Percentiles rank a stretch among this genome's conserved stretches.
Conservation (phyloP, 2,329 filamentous ascomycete species). For the Zymoseptoria crescenta region DNA sequence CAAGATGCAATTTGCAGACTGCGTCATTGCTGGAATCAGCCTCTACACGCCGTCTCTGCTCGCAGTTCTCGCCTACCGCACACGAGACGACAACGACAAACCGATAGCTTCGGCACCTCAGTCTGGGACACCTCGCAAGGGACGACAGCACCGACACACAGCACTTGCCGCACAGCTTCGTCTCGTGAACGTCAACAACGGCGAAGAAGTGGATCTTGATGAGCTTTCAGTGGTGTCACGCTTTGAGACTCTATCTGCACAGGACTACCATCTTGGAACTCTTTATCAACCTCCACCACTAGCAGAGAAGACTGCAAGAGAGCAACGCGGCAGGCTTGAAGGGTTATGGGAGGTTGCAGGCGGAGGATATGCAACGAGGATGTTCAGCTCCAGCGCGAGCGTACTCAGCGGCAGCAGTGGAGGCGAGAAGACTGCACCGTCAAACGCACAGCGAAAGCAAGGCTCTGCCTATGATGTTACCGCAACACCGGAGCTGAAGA, state of each 20-base stretch:
- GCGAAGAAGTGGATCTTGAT: conserved; percentile 77
- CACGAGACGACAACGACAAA: conserved; percentile 62
- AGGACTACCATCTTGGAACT: conserved; percentile 85
- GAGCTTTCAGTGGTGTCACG: conserved; percentile 69
- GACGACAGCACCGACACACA: conserved; percentile 64
- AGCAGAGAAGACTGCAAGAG: conserved; percentile 47
- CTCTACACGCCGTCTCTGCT: conserved; percentile 89
- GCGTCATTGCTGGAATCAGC: conserved; percentile 93
- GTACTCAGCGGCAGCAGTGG: conserved; percentile 44
- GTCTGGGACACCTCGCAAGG: conserved; percentile 46
- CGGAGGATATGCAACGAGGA: conserved; percentile 74
- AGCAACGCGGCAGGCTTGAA: conserved; percentile 66
- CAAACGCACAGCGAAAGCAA: conserved; percentile 27
- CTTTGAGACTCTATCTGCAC: conserved; percentile 75
- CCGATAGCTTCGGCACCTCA: conserved; percentile 37
- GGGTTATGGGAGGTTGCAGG: conserved; percentile 67
- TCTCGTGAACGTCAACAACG: conserved; percentile 79
- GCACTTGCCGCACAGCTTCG: conserved; percentile 81
- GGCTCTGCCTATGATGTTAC: conserved; percentile 28
- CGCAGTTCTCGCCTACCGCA: conserved; percentile 84
- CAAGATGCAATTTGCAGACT: conserved; percentile 83
- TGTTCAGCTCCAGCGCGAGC: conserved; percentile 83
- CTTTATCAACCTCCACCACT: conserved; percentile 65
- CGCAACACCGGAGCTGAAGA: conserved; percentile 19
- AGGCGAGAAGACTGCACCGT: conserved; percentile 27